Conservation (phyloP, 2,329 filamentous ascomycete genomes). For the Metarhizium sp. region DNA sequence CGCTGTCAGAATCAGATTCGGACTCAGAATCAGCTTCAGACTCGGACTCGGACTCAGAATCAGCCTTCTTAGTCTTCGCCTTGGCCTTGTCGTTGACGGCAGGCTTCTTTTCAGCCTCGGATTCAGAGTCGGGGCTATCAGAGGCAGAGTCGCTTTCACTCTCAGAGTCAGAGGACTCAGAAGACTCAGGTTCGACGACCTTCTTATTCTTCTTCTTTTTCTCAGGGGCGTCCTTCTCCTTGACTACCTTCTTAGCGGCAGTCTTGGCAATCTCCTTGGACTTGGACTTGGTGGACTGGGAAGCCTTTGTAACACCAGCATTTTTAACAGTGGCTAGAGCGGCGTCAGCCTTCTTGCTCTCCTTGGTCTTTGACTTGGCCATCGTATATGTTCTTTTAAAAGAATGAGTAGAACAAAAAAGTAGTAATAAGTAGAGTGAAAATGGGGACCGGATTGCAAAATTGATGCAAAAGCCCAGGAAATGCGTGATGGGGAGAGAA, state of each 20-base stretch:
- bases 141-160: conserved; percentile 16
- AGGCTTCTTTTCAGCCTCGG: conserved; percentile 2
- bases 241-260: conserved; percentile 38
- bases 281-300: conserved; percentile 56
- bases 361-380: conserved; percentile 57
- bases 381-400: conserved; percentile 28
- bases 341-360: conserved; percentile 43
- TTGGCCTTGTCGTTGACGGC: background rate
- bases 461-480: background rate
- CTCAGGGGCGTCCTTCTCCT: conserved; percentile 35
- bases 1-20: conserved; percentile 24
- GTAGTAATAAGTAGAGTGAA: background rate
- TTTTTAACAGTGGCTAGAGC: conserved; percentile 50
- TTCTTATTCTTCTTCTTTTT: conserved; percentile 43
- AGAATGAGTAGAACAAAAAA: conserved; percentile 1
- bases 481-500: background rate
- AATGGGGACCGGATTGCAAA: background rate
- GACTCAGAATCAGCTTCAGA: conserved; percentile 6
- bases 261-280: conserved; percentile 59
- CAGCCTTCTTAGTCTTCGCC: conserved; percentile 8
- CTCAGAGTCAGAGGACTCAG: conserved; percentile 25
- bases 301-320: conserved; percentile 57
- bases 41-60: conserved; percentile 13
- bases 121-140: conserved; percentile 15
- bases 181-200: conserved; percentile 31